Conservation (phyloP, 2,329 filamentous ascomycete genomes). For the Ilyonectria sp. region DNA sequence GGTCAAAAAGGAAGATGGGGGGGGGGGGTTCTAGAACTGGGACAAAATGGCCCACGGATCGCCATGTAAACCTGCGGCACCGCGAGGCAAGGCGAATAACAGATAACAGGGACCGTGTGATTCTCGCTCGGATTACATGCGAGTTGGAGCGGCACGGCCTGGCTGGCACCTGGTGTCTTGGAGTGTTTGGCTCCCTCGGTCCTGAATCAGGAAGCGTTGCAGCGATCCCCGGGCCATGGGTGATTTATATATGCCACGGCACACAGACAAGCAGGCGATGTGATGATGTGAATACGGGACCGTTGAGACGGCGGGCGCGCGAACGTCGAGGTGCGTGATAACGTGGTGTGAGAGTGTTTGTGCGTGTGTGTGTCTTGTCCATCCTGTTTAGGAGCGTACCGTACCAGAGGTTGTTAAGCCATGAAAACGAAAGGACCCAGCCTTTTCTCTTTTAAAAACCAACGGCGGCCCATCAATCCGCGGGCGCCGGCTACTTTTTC, state of each 20-base stretch:
- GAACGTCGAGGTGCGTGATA: not conserved
- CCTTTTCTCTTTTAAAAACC: conserved; percentile 28
- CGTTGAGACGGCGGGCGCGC: not conserved
- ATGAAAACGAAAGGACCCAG: conserved; percentile 18
- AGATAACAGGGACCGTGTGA: not conserved
- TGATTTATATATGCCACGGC: not conserved
- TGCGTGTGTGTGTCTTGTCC: conserved; percentile 17
- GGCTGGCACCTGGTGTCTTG: conserved; percentile 6
- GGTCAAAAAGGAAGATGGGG: conserved; percentile 1
- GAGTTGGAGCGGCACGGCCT: conserved; percentile 7
- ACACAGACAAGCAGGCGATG: not conserved
- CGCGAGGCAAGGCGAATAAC: not conserved
- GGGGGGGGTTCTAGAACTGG: conserved; percentile 1
- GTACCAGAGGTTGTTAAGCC: conserved; percentile 4
- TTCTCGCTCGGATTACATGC: not conserved
- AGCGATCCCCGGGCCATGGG: conserved; percentile 1
- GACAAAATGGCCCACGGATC: not conserved
- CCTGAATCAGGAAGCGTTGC: not conserved
- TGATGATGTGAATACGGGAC: not conserved
- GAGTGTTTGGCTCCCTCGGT: conserved; percentile 13
- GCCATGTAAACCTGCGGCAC: not conserved
- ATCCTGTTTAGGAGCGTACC: conserved; percentile 6
- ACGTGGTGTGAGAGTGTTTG: conserved; percentile 24
- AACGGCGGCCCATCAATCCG: conserved; percentile 21
- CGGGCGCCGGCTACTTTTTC: conserved; percentile 5